Evolutionary conservation across 2,329 filamentous ascomycete genomes (phyloP).

Genomic region (Paramyrothecium roridum): DNA sequence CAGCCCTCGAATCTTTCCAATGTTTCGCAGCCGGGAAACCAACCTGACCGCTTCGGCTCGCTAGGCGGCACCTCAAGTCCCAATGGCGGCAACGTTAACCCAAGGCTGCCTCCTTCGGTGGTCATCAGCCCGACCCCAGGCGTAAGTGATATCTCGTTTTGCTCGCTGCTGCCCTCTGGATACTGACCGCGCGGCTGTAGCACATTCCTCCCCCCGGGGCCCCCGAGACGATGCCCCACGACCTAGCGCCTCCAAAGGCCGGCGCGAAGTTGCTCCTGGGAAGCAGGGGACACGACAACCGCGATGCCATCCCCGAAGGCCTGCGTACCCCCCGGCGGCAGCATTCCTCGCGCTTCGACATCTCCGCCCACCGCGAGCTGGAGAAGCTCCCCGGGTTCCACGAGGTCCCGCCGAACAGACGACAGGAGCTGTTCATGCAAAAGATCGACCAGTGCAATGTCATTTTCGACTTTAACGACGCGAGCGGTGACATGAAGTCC

Average conservation of each 20-base stretch:
- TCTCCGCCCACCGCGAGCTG: constrained; percentile 92
- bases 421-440: constrained; percentile 98
- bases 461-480: constrained; percentile 99
- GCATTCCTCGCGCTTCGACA: constrained; percentile 96
- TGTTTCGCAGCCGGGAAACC: constrained; percentile 29
- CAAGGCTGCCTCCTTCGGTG: constrained; percentile 73
- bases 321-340: constrained; percentile 94
- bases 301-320: constrained; percentile 87
- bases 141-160: constrained; percentile 48
- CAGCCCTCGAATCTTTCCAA: constrained; percentile 36
- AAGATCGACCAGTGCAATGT: constrained; percentile 99
- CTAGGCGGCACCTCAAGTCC: constrained; percentile 29
- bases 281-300: constrained; percentile 82
- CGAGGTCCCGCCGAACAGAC: constrained; percentile 89
- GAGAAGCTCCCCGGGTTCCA: constrained; percentile 98
- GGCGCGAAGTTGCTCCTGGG: constrained; percentile 85
- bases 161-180: constrained; percentile 7
- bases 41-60: constrained; percentile 39
- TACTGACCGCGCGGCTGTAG: constrained; percentile 27
- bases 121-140: constrained; percentile 93
- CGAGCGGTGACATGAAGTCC: constrained; percentile 97
- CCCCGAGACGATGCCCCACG: constrained; percentile 96
- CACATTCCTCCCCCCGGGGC: constrained; percentile 90
- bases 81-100: constrained; percentile 28
- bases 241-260: constrained; percentile 89